Evolutionary conservation across 1,284 basidiomycete genomes (phyloP).

Genomic region (Mycena sp.): DNA sequence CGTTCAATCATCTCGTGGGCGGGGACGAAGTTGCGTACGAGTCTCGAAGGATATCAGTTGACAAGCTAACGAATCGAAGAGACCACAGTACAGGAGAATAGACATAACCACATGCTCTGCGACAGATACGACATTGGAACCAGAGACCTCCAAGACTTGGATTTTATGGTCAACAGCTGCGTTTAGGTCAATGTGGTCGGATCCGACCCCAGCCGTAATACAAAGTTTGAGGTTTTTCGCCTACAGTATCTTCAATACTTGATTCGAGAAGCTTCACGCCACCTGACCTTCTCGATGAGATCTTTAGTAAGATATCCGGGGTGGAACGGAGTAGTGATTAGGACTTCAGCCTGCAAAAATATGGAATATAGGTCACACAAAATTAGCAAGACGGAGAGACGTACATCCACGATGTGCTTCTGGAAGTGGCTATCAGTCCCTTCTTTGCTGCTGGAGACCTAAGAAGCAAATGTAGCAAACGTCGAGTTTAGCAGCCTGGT

Average conservation of each 20-base stretch:
- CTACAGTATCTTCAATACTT: slow-evolving; percentile 43
- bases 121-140: slow-evolving; percentile 91
- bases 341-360: slow-evolving; percentile 65
- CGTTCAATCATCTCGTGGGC: slow-evolving; percentile 88
- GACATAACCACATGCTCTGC: slow-evolving; percentile 86
- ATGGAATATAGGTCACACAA: slow-evolving; percentile 19
- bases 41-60: slow-evolving; percentile 62
- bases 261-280: not conserved
- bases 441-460: slow-evolving; percentile 91
- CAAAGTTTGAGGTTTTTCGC: slow-evolving; percentile 94
- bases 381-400: slow-evolving; percentile 39
- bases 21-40: slow-evolving; percentile 89
- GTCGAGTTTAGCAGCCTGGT: not conserved
- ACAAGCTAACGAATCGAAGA: not conserved
- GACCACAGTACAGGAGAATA: slow-evolving; percentile 24
- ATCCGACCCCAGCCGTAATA: slow-evolving; percentile 95
- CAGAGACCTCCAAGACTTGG: slow-evolving; percentile 86
- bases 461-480: not conserved
- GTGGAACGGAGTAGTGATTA: slow-evolving; percentile 95
- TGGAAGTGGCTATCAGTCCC: slow-evolving; percentile 88
- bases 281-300: slow-evolving; percentile 68
- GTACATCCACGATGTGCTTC: slow-evolving; percentile 86
- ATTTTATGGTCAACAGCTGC: slow-evolving; percentile 75
- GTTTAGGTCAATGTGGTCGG: slow-evolving; percentile 84
- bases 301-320: slow-evolving; percentile 90